Base-by-base conservation (phyloP, 768 basidiomycete genomes). In the Leccinum barrowsii region DNA sequence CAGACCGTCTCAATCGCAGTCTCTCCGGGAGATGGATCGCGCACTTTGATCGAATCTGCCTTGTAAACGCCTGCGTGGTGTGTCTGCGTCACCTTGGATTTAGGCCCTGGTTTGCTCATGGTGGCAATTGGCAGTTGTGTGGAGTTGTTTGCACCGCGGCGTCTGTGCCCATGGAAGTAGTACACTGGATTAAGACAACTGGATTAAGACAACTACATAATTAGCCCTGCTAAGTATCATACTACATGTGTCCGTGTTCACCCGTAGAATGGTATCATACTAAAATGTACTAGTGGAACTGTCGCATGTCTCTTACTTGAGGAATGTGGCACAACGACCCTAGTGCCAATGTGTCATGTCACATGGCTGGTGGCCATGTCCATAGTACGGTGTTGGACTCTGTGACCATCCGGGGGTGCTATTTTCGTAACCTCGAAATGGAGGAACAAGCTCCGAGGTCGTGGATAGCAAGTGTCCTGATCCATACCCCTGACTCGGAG, bases 11-110 rank as follows among this genome's bases (percentile, higher is more conserved):
- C 49, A 60, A 47, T 59, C 48, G 40, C 17, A 55, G 32, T 62
- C 51, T 52, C 42, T 26, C n/a, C 47, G 35, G 58, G 49, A 62
- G 52, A 56, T 50, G 55, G 54, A 58, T 57, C 48, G 58, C 77
- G 65, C 68, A 83, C 85, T 76, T 85, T 86, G 60, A 87, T 78
- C 42, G 82, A 77, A 54, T 87, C 85, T 56, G 80, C 73, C 63
- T 84, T 87, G 73, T 83, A 86, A 35, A 86, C 77, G 47, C 86
- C 86, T 19, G 84, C 79, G 61, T 84, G 82, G 48, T 79, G 76
- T 17, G 75, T 73, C 64, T 80, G 80, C 15, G 74, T 62, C 52
- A 76, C 69, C 53, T 82, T 80, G 55, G 74, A 59, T 70, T 84
- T 84, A 7, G 80, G 75, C 6, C 68, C 70, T 37, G 71, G 72